Base-by-base conservation (phyloP, 2,329 filamentous ascomycete genomes). In the Epichloe amarillans region DNA sequence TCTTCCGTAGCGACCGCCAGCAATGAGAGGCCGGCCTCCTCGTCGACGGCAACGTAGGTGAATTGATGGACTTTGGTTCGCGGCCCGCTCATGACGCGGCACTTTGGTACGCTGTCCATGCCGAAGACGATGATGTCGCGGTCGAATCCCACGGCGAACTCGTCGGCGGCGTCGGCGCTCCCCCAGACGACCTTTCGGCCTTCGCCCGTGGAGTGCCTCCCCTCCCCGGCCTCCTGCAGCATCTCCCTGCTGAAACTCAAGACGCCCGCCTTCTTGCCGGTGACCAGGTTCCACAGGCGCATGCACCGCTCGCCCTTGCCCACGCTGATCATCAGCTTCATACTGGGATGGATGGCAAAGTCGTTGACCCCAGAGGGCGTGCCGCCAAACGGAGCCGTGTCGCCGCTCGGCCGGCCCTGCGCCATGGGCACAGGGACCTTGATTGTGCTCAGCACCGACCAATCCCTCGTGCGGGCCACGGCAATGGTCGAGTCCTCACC, bases 251-350 rank as follows among this genome's bases (percentile, higher is more conserved):
- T 79, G 65, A 97, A 97, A 64, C 87, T 93, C 58, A 98, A 71
- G 49, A 95, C 90, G 33, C 90, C 88, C 1, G 90, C 90, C 71
- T 95, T 96, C 71, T 91, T 95, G 15, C 90, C 93, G 3, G 91
- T 97, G 57, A 97, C 89, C 56, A 98, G 67, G 62, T 98, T 97
- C 93, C 93, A 98, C 56, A 97, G 68, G 56, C 93, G 75, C 86
- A 98, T 94, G 62, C 84, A 88, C 56, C 82, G 83, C 71, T 98
- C 93, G 56, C 89, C 89, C 60, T 84, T 88, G 58, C 88, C 85
- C 8, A 97, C 89, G 59, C 82, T 94, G 53, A 98, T 81, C 87
- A 97, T 95, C 47, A 98, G 73, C 70, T 96, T 97, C 78, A 95
- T 88, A 65, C 87, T 94, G 0, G 93, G 91, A 65, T 98, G 93